Evolutionary conservation across 495 filamentous ascomycete genomes (phyloP).

Genomic region (Evansstolkia leycettana): DNA sequence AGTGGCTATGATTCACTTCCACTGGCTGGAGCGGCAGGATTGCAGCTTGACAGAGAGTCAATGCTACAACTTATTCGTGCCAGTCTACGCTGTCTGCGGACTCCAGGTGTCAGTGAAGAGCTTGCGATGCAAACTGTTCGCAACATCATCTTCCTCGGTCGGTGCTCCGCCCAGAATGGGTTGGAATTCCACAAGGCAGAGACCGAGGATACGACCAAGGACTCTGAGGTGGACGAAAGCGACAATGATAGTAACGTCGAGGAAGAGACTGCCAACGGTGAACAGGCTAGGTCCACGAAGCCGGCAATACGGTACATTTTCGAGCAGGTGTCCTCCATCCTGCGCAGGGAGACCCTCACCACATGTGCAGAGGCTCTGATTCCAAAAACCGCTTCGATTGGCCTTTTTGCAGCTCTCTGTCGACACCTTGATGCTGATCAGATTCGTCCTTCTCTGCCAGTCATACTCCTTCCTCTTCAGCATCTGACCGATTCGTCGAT

Average conservation of each 20-base stretch:
- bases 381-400: conserved; percentile 64
- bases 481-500: conserved; percentile 74
- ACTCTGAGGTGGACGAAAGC: conserved; percentile 22
- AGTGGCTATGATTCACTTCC: conserved; percentile 42
- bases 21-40: conserved; percentile 55
- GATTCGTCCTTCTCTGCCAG: conserved; percentile 43
- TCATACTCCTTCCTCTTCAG: conserved; percentile 67
- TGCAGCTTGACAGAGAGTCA: conserved; percentile 50
- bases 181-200: conserved; percentile 35
- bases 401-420: conserved; percentile 52
- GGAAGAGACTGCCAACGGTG: conserved; percentile 10
- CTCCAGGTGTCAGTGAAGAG: conserved; percentile 49
- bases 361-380: conserved; percentile 47
- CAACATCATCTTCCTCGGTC: conserved; percentile 65
- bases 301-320: conserved; percentile 63
- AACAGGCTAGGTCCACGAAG: conserved; percentile 8
- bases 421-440: conserved; percentile 42
- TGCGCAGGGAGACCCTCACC: conserved; percentile 62
- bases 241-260: conserved; percentile 28
- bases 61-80: conserved; percentile 54
- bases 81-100: conserved; percentile 53
- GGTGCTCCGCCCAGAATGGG: conserved; percentile 52
- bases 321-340: conserved; percentile 56
- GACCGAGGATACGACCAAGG: conserved; percentile 21
- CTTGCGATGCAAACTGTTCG: conserved; percentile 61